Percentiles rank a stretch among this genome's conserved stretches.
Conservation (phyloP, 2,329 filamentous ascomycete species). For the Lasiodiplodia hormozganensis region DNA sequence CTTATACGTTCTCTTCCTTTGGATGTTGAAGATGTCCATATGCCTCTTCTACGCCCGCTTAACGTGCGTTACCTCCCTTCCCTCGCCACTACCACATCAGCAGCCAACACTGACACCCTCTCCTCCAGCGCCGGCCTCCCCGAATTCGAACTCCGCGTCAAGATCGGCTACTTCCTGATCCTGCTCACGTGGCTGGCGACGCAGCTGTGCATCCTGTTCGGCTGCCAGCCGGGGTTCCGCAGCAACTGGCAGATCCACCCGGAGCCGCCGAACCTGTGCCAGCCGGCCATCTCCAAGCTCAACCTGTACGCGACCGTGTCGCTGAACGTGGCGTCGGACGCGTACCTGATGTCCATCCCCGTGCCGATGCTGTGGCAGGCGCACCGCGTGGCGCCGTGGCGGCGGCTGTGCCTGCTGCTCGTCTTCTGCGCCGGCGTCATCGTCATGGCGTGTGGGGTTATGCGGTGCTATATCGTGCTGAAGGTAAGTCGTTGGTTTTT, state of each 20-base stretch:
- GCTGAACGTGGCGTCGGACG: slow-evolving; percentile 62
- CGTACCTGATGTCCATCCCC: slow-evolving; percentile 65
- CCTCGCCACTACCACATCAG: too few relatives aligned
- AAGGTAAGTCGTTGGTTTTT: too few relatives aligned
- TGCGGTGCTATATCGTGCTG: slow-evolving; percentile 61
- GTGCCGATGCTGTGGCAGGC: slow-evolving; percentile 64
- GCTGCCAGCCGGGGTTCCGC: slow-evolving; percentile 58
- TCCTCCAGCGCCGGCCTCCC: not conserved
- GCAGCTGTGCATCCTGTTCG: slow-evolving; percentile 58
- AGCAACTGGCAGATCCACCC: slow-evolving; percentile 66
- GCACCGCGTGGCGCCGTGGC: slow-evolving; percentile 50
- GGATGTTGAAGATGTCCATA: slow-evolving; percentile 61
- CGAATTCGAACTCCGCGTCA: slow-evolving; percentile 49
- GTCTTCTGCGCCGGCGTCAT: slow-evolving; percentile 65
- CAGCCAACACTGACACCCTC: not conserved
- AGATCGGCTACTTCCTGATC: slow-evolving; percentile 58
- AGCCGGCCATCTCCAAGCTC: slow-evolving; percentile 26
- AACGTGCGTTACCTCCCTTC: slow-evolving; percentile 45
- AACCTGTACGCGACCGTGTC: slow-evolving; percentile 39
- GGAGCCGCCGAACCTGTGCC: slow-evolving; percentile 53
- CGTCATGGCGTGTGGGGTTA: slow-evolving; percentile 61
- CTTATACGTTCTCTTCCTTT: slow-evolving; percentile 58
- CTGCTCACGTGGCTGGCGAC: slow-evolving; percentile 56
- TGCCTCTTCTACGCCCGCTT: slow-evolving; percentile 63
- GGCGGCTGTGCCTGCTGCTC: slow-evolving; percentile 61